phyloP scores from a whole-genome alignment of 2,329 filamentous ascomycete genomes.

The Fusarium xyrophilum region DNA sequence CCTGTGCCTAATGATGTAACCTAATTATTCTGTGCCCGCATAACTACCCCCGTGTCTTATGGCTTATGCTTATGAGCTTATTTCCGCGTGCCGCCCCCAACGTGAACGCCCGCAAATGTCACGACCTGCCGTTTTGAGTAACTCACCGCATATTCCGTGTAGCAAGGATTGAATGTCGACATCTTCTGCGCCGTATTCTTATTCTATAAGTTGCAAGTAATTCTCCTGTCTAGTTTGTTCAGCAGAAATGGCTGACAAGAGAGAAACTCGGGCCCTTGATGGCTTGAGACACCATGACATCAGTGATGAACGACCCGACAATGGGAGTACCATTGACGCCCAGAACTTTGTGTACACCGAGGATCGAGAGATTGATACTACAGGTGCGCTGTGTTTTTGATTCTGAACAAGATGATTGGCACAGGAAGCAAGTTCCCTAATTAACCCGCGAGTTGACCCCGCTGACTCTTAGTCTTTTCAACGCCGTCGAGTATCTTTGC shows the following conservation, averaged over 20 bases:
- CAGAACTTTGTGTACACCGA: conserved; percentile 50
- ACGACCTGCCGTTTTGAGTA: conserved; percentile 30
- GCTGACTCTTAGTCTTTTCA: conserved; percentile 55
- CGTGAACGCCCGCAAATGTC: conserved; percentile 5
- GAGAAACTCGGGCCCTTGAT: conserved; percentile 9
- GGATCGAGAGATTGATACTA: conserved; percentile 59
- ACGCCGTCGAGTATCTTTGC: conserved; percentile 61
- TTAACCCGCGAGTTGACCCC: no score
- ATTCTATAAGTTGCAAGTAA: neutral
- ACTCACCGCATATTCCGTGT: neutral
- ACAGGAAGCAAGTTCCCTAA: conserved; percentile 63
- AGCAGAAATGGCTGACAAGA: conserved; percentile 26
- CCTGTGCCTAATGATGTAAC: neutral
- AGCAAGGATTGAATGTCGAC: conserved; percentile 27
- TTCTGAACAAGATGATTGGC: conserved; percentile 66
- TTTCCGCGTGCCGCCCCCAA: conserved; percentile 13
- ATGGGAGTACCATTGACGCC: conserved; percentile 49
- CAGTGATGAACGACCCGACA: conserved; percentile 35
- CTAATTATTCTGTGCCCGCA: neutral
- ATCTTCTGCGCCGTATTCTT: neutral
- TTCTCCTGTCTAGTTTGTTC: rapidly evolving
- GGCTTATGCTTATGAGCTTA: conserved; percentile 33
- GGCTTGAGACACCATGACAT: conserved; percentile 12
- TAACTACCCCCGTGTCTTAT: no score
- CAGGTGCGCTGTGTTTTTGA: conserved; percentile 61